Evolutionary conservation across 768 basidiomycete species (phyloP), one percentile per base, ranked within the genome.

Genomic region (Suillus paluster): DNA sequence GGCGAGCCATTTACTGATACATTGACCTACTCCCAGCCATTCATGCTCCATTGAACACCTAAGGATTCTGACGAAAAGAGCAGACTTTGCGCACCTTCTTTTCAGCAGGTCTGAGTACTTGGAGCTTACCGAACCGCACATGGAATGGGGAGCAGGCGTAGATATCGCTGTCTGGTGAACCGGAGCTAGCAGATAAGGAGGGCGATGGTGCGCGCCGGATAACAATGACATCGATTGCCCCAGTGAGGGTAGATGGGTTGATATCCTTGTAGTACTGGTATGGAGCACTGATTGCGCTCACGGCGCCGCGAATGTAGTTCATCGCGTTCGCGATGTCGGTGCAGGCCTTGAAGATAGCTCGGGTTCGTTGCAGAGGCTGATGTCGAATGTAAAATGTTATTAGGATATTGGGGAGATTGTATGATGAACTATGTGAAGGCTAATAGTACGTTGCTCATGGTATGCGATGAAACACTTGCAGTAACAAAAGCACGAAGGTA

Each of bases 221-320:
- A 67, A 99, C 97, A 70, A 99, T 95, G 76, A 99, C 94, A 83
- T 99, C 97, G 83, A 99, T 97, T 48, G 97, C 97, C 49, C 97
- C 97, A 5, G 96, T 97, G 61, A 99, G 86, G 0, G 97, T 99
- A 0, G 97, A 90, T 0, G 97, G 95, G 69, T 99, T 99, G 65
- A 97, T 92, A 61, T 93, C 92, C 75, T 88, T 91, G 83, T 95
- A 95, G 79, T 94, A 95, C 63, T 92, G 90, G 73, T 93, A 93
- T 15, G 92, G 91, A 14, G 90, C 92, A 75, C 87, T 90, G 72
- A 94, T 91, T 45, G 90, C 91, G 71, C 80, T 90, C 73, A 94
- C 88, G 25, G 92, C 92, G 64, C 92, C 92, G 66, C 92, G 88
- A 71, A 95, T 78, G 76, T 94, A 95, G 80, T 94, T 93, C 93